These are phyloP conservation scores for Botrytis paeoniae DNA, from an alignment of 2,329 filamentous ascomycete species.

Conservation along the genomic window DNA sequence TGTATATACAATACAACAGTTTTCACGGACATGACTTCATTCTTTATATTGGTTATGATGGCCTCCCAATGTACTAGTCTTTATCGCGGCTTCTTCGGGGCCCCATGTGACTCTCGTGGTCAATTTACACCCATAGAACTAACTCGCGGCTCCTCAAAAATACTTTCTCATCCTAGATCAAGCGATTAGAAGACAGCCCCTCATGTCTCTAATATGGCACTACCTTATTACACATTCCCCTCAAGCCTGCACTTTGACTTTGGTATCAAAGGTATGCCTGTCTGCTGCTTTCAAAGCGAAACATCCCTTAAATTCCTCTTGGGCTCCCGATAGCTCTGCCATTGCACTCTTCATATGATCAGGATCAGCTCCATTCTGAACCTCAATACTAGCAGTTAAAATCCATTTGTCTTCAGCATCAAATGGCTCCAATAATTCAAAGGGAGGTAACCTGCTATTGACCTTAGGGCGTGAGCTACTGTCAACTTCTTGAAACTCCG, in stretches of 20 bases:
- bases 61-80: neutral
- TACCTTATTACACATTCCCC: neutral
- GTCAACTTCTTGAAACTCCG: constrained; percentile 22
- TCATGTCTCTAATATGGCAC: neutral
- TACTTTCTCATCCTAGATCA: neutral
- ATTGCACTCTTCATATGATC: constrained; percentile 52
- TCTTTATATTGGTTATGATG: constrained; percentile 4
- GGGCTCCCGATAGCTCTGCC: constrained; percentile 48
- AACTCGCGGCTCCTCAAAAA: neutral
- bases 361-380: constrained; percentile 55
- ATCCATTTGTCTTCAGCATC: constrained; percentile 53
- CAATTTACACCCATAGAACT: neutral
- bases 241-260: constrained; percentile 36
- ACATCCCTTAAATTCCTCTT: constrained; percentile 49
- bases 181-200: neutral
- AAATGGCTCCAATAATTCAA: constrained; percentile 47
- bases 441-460: constrained; percentile 43
- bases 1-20: constrained; percentile 19
- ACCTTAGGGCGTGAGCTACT: constrained; percentile 34
- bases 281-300: constrained; percentile 53
- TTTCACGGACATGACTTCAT: constrained; percentile 12
- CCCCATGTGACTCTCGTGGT: neutral
- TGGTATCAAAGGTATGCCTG: constrained; percentile 52
- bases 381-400: constrained; percentile 52
- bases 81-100: neutral